Base-by-base conservation (phyloP, 176 grass and related monocot species). In the Eragrostis nindensis region DNA sequence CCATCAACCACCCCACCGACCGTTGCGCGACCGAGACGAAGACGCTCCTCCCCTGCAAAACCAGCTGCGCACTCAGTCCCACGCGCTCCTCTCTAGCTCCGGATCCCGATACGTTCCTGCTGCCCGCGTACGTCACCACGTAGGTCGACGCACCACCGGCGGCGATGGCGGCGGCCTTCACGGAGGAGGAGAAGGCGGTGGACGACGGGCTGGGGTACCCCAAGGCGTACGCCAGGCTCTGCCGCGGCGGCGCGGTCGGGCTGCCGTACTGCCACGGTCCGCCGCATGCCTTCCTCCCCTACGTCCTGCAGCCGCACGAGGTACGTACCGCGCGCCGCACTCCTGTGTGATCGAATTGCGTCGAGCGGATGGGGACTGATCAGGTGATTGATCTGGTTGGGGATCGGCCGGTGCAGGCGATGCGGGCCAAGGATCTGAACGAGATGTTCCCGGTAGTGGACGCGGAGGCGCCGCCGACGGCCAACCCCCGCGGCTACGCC, bases 291-390 rank as follows among this genome's bases (percentile, higher is more conserved):
- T 99, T 95, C 83, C 67, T 95, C 73, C 96, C 96, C 55, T 93
- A 93, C 74, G 81, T 81, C 75, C 87, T 99, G 66, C 86, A 91
- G 68, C 96, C 96, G 0, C 88, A 99, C 82, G 96, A 99, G 92
- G 95, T 94, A 85, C n/a, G 67, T 16, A 0, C 21, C 4, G 32
- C 32, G 32, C 32, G 2, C 32, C 32, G 32, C 32, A 36, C 32
- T 36, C 32, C 32, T 36, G 1, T 36, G 32, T 36, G 32, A 36
- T 36, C 32, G 32, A 36, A 36, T 36, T 1, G 32, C 32, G 32
- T 36, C 32, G 32, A 36, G 32, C 50, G 18, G 16, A 21, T 17
- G 50, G 50, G 50, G 50, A 53, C 50, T 53, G 17, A 7, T 53
- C 17, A 21, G 52, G 52, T 53, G 59, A 49, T 78, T 21, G 27